Evolutionary conservation across 257 asterid genomes (phyloP), one percentile per base, ranked within the genome.

Genomic region (Anisodus acutangulus): DNA sequence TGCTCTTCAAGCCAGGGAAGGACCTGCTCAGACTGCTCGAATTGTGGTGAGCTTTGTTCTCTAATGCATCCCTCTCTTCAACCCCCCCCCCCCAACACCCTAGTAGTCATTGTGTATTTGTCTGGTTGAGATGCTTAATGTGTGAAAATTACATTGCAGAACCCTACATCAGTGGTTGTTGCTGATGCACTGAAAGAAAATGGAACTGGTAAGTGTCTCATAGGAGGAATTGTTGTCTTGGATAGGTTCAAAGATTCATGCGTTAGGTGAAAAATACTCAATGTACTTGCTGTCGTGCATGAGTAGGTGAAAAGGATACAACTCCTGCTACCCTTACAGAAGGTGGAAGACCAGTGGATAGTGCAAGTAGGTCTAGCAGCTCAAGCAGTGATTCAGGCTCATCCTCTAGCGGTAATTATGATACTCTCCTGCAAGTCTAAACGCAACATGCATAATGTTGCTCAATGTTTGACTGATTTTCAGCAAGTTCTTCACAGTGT

Each of bases 341-440:
- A 84, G 91, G 89, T 3, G 95, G 82, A 79, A 91, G 86, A 79
- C 91, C 63, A 78, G 89, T 81, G 35, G 87, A 88, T 82, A 88
- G 89, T 85, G 90, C 66, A 4, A 89, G 92, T 83, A 92, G 90
- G 85, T 92, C 97, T 87, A 95, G 95, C 87, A 93, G 98, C 87
- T 95, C 98, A 2, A 94, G 98, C 90, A 92, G 96, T 83, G 99
- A 94, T 88, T 95, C 99, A 54, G 99, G 95, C 39, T 94, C 99
- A 54, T 89, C 95, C 66, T 93, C 99, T 60, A 94, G 97, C 51
- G 97, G 97, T 94, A 91, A 88, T 45, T 83, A 45, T 89, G 4
- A 76, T 17, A 16, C 22, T 78, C 53, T 79, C n/a, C 57, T 72
- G 53, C 78, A 43, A 71, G 79, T 71, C 57, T 45, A 57, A 71